Conservation (phyloP, 305 asterid genomes). For the Solanum aculeatissimum region DNA sequence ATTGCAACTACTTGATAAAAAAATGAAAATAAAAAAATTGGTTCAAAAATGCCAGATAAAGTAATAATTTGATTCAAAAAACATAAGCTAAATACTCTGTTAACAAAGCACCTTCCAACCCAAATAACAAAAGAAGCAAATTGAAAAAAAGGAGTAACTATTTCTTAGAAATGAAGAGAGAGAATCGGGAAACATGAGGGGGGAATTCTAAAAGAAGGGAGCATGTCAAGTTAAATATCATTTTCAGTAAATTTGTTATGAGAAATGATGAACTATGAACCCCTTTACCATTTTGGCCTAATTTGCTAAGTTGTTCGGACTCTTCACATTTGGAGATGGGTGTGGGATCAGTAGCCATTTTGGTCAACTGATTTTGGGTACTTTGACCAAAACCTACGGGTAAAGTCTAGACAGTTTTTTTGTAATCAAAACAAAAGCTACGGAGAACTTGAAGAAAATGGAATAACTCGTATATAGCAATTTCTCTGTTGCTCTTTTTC, state of each 20-base stretch:
- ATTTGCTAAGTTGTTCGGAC: not conserved
- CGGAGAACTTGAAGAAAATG: not conserved
- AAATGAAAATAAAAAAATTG: not conserved
- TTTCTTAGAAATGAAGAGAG: not conserved
- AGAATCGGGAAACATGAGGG: not conserved
- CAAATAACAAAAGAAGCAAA: not conserved
- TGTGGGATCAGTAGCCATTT: not conserved
- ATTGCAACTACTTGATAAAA: not conserved
- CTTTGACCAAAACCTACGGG: not conserved
- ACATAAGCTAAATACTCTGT: not conserved
- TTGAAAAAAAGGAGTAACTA: not conserved
- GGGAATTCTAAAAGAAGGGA: not conserved
- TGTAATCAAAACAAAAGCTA: not conserved
- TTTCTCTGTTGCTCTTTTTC: not conserved
- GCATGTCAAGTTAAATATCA: not conserved
- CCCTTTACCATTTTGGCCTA: not conserved
- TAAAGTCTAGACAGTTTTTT: not conserved
- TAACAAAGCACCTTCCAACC: not conserved
- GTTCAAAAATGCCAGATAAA: not conserved
- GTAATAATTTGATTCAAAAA: not conserved
- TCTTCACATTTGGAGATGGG: not conserved
- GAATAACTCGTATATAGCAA: not conserved
- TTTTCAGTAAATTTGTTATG: not conserved
- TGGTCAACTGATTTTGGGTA: not conserved
- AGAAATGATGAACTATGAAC: not conserved